Conservation (phyloP, 73 alveolate genomes). For the Urostyla sp. region DNA sequence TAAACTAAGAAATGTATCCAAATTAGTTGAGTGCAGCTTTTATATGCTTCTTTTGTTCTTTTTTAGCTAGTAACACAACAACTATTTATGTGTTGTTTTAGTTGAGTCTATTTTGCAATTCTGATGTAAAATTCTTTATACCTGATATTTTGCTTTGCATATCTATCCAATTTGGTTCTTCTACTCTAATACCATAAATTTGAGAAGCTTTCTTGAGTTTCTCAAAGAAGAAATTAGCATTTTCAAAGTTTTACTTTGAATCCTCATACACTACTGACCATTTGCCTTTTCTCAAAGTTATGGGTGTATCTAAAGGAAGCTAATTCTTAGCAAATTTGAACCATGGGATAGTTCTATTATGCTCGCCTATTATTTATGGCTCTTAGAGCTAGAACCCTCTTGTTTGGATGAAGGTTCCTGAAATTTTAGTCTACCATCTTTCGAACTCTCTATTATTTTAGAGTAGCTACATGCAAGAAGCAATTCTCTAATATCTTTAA, state of each 20-base stretch:
- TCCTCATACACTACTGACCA: constrained; percentile 40
- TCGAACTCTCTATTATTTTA: background rate
- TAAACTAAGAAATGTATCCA: constrained; percentile 50
- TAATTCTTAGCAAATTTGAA: background rate
- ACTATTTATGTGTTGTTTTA: constrained; percentile 6
- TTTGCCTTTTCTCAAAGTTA: background rate
- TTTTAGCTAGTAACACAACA: constrained; percentile 17
- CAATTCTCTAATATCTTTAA: constrained; percentile 13
- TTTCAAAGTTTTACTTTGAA: constrained; percentile 14
- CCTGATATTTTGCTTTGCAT: background rate
- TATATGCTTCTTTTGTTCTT: background rate
- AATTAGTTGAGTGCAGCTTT: constrained; percentile 11
- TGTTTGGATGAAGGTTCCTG: background rate
- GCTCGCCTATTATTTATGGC: constrained; percentile 13
- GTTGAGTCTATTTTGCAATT: constrained; percentile 15
- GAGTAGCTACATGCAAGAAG: constrained; percentile 1
- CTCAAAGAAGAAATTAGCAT: constrained; percentile 22
- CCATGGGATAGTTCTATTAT: background rate
- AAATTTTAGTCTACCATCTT: constrained; percentile 28
- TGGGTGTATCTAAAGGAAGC: constrained; percentile 9
- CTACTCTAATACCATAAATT: constrained; percentile 35
- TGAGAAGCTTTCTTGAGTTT: constrained; percentile 41
- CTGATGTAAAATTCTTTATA: background rate
- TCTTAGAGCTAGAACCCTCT: constrained; percentile 21
- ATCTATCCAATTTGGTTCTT: constrained; percentile 33